A percentile compares a stretch with the other conserved stretches of the same genome.
Conservation (phyloP, 2,329 filamentous ascomycete genomes). For the Fusarium domesticum region DNA sequence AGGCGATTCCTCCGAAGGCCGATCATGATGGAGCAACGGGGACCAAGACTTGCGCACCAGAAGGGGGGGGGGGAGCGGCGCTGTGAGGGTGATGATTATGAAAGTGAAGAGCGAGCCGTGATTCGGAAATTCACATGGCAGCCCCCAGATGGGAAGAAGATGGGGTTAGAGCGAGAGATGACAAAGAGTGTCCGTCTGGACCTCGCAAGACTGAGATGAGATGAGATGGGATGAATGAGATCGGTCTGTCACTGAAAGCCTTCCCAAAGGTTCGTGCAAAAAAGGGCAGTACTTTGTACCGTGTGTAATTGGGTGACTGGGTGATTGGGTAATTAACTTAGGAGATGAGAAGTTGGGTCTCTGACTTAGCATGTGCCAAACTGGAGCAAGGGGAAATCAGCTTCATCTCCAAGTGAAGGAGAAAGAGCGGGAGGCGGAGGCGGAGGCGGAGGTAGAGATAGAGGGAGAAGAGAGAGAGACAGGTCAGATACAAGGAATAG, state of each 20-base stretch:
- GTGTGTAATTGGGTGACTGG: no score
- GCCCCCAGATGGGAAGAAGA: conserved; percentile 10
- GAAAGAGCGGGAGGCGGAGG: background rate
- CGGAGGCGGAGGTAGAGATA: background rate
- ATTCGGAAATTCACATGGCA: conserved; percentile 18
- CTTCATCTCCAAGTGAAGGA: background rate
- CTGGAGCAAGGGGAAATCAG: background rate
- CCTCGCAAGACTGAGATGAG: background rate
- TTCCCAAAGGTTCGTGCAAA: background rate
- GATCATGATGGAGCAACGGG: conserved; percentile 16
- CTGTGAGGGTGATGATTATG: conserved; percentile 6
- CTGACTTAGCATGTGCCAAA: background rate
- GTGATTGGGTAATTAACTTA: background rate
- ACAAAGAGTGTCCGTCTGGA: background rate
- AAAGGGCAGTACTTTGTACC: background rate
- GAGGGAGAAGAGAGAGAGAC: background rate
- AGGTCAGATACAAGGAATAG: no score
- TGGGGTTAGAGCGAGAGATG: conserved; percentile 1
- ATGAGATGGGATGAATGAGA: background rate
- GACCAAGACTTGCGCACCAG: conserved; percentile 6
- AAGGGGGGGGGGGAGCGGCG: no score
- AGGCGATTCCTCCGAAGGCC: conserved; percentile 25
- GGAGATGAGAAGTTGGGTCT: background rate
- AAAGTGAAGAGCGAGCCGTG: conserved; percentile 7
- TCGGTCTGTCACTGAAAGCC: background rate